These are phyloP conservation scores for Chamaenerion angustifolium DNA, from an alignment of 345 rosid genomes.

Conservation along the genomic window DNA sequence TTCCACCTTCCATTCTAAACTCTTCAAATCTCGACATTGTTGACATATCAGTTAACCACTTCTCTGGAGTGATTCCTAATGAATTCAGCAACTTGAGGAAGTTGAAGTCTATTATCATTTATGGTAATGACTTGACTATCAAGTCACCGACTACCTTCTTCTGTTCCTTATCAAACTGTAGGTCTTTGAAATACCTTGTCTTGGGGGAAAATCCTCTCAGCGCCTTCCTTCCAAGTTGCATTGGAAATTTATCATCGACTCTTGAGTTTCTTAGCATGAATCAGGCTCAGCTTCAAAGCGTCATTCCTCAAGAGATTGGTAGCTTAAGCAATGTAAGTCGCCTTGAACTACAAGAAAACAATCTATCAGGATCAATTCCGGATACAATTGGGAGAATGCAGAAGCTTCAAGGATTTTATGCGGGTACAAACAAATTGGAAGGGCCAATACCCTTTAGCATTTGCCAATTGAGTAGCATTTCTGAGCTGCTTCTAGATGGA, in stretches of 20 bases:
- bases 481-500: neutral
- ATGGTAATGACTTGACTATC: neutral
- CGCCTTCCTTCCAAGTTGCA: neutral
- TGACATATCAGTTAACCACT: neutral
- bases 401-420: neutral
- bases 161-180: conserved; percentile 1
- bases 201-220: neutral
- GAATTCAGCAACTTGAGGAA: neutral
- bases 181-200: neutral
- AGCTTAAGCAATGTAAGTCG: neutral
- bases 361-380: conserved; percentile 6
- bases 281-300: neutral
- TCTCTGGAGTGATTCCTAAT: conserved; percentile 2
- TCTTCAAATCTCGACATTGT: neutral
- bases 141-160: neutral
- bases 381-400: neutral
- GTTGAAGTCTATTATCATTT: neutral
- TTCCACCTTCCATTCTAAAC: neutral
- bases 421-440: neutral
- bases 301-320: neutral
- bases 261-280: neutral
- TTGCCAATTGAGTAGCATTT: neutral
- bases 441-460: conserved; percentile 2
- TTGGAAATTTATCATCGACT: neutral
- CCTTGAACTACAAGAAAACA: neutral